A percentile compares a stretch with the other conserved stretches of the same genome.
phyloP scores from a whole-genome alignment of 1,284 basidiomycete genomes.

The Moesziomyces sp. region DNA sequence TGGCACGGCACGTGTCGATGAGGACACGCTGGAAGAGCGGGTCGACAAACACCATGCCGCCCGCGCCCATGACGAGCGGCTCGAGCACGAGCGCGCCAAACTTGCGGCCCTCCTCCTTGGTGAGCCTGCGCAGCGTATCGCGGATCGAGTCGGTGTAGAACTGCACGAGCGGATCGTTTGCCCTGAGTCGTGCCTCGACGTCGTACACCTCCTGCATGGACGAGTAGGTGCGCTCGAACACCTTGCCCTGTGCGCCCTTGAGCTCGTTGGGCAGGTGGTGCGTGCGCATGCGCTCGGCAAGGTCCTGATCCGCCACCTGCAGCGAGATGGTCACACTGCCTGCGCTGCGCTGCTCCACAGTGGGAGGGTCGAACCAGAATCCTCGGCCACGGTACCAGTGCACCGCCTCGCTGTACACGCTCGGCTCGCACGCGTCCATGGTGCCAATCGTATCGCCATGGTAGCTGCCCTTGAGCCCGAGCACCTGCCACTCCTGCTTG shows the following conservation, averaged over 20 bases:
- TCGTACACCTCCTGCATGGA: constrained; percentile 80
- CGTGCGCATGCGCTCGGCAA: constrained; percentile 11
- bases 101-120: constrained; percentile 61
- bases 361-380: constrained; percentile 90
- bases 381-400: constrained; percentile 96
- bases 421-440: constrained; percentile 91
- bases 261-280: constrained; percentile 8
- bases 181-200: constrained; percentile 74
- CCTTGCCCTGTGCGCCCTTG: not conserved
- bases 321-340: constrained; percentile 23
- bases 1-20: constrained; percentile 80
- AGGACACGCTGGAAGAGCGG: constrained; percentile 92
- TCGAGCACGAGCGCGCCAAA: constrained; percentile 85
- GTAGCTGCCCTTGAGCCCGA: constrained; percentile 92
- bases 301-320: constrained; percentile 6
- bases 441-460: constrained; percentile 98
- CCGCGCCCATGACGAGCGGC: constrained; percentile 92
- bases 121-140: constrained; percentile 72
- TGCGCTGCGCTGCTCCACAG: constrained; percentile 74
- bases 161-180: constrained; percentile 72
- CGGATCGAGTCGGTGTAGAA: constrained; percentile 77
- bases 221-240: constrained; percentile 46
- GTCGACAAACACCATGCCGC: constrained; percentile 97
- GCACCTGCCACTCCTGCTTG: constrained; percentile 75
- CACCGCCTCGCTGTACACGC: constrained; percentile 83